These are phyloP conservation scores for Globisporangium camurandrum DNA, from an alignment of 352 stramenopile genomes.

Conservation along the genomic window DNA sequence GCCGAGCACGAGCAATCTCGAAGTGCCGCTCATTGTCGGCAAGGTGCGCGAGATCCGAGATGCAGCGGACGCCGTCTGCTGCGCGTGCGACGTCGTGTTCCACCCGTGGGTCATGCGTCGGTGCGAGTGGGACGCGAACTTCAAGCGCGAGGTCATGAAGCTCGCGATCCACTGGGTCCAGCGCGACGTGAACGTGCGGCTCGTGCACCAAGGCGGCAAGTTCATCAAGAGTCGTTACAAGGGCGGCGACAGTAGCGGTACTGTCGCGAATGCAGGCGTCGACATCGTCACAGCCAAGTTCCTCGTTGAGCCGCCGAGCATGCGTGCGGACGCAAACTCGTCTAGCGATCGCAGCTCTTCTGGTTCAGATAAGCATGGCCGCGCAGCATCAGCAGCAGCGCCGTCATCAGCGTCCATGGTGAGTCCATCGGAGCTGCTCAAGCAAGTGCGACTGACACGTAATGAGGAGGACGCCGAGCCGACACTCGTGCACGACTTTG, in stretches of 20 bases:
- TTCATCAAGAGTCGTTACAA: slow-evolving; percentile 86
- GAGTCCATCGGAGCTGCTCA: slow-evolving; percentile 45
- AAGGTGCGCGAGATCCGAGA: slow-evolving; percentile 46
- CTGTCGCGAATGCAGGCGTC: not conserved
- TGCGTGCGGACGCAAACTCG: not conserved
- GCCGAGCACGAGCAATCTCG: slow-evolving; percentile 62
- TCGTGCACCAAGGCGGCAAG: slow-evolving; percentile 41
- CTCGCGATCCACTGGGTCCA: slow-evolving; percentile 75
- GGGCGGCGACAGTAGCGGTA: slow-evolving; percentile 32
- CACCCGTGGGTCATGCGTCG: slow-evolving; percentile 72
- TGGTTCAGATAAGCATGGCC: too few species aligned
- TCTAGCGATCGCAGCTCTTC: not conserved
- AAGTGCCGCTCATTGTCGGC: slow-evolving; percentile 68
- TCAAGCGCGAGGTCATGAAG: slow-evolving; percentile 79
- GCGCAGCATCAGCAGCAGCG: not conserved
- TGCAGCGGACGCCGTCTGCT: slow-evolving; percentile 28
- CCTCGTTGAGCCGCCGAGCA: slow-evolving; percentile 27
- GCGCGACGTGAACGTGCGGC: slow-evolving; percentile 40
- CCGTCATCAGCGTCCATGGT: slow-evolving; percentile 16
- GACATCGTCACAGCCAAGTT: slow-evolving; percentile 82
- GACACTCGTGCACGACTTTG: not conserved
- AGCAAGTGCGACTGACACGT: slow-evolving; percentile 27
- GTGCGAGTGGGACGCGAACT: slow-evolving; percentile 62
- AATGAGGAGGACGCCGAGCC: slow-evolving; percentile 4
- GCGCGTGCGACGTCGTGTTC: slow-evolving; percentile 69